Conservation (phyloP, 805 yeast genomes). For the Myxozyma monticola region DNA sequence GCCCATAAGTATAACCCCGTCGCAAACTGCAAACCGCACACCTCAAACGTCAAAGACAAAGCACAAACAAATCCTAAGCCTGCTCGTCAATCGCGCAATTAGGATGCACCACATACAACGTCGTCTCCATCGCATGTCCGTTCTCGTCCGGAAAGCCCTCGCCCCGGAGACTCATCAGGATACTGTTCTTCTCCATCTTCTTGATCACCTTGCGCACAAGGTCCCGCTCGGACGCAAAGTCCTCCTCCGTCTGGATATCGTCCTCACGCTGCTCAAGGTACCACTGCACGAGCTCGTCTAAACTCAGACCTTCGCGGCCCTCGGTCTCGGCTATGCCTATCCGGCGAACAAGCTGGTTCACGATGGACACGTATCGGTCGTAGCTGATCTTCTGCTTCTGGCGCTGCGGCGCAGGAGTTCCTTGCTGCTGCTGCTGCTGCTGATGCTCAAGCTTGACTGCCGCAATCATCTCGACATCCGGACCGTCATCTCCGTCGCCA, state of each 20-base stretch:
- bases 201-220: conserved; percentile 77
- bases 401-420: conserved; percentile 29
- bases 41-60: too few relatives aligned
- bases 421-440: conserved; percentile 17
- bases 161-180: conserved; percentile 67
- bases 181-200: conserved; percentile 79
- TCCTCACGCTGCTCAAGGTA: conserved; percentile 74
- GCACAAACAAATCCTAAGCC: too few relatives aligned
- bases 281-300: conserved; percentile 72
- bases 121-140: conserved; percentile 27
- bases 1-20: too few relatives aligned
- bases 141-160: conserved; percentile 43
- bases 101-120: conserved; percentile 66
- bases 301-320: conserved; percentile 60
- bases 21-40: too few relatives aligned
- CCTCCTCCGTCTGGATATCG: conserved; percentile 65
- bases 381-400: conserved; percentile 68
- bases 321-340: conserved; percentile 58
- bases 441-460: too few relatives aligned
- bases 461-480: conserved; percentile 4
- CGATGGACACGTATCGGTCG: conserved; percentile 82
- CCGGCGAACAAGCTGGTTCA: conserved; percentile 71
- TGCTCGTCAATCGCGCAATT: conserved; percentile 50
- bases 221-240: conserved; percentile 67
- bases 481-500: neutral